phyloP scores from a whole-genome alignment of 495 filamentous ascomycete genomes.

The Recurvomyces mirabilis region DNA sequence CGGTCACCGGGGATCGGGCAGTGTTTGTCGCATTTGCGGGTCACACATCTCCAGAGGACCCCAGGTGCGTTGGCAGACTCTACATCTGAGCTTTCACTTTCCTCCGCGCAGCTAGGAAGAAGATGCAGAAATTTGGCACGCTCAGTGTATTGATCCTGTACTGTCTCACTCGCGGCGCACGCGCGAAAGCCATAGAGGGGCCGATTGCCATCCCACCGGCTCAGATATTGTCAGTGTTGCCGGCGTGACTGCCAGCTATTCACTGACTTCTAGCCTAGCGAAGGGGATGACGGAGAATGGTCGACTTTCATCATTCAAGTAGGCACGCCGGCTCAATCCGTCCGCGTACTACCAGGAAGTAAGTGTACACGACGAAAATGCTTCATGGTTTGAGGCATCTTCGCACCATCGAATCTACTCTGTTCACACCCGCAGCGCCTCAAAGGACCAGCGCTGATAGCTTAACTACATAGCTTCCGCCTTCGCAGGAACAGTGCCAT shows the following conservation, averaged over 20 bases:
- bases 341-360: conserved; percentile 46
- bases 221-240: neutral
- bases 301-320: conserved; percentile 39
- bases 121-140: no score
- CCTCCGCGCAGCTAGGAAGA: no score
- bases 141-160: no score
- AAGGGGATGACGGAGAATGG: conserved; percentile 8
- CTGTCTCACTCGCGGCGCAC: neutral
- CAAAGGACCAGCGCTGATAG: neutral
- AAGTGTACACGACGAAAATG: conserved; percentile 42
- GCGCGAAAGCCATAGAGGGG: no score
- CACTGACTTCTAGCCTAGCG: neutral
- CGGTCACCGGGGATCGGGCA: no score
- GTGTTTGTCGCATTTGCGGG: no score
- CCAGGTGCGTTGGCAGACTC: no score
- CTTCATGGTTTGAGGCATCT: neutral
- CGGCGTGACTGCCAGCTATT: neutral
- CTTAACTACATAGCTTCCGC: conserved; percentile 1
- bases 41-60: no score
- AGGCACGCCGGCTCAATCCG: conserved; percentile 42
- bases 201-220: neutral
- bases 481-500: neutral
- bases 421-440: neutral
- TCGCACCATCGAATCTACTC: neutral
- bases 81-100: no score